Evolutionary conservation across 179 eudicot genomes (phyloP), one percentile per base, ranked within the genome.

Genomic region (Gypsophila paniculata): DNA sequence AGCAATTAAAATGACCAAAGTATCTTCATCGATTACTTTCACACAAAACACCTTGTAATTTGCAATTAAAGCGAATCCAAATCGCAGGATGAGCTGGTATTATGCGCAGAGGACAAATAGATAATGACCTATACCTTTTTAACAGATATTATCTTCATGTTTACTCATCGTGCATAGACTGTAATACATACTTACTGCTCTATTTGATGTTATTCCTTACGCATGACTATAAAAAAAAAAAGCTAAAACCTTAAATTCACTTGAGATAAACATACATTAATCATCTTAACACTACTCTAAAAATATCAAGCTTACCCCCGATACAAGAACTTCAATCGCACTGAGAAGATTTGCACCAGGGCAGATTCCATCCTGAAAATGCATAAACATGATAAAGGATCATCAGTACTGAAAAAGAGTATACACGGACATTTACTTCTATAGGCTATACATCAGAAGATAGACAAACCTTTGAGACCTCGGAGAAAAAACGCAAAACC

Each of bases 251-350:
- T 34, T 23, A n/a, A 18, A 5, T 48, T 49, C 17, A 15, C n/a
- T n/a, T n/a, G n/a, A n/a, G n/a, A 10, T 49, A 6, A 67, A 44
- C 25, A 15, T 26, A 67, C 42, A 67, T 21, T 51, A 57, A 65
- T 49, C 69, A 57, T 26, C 4, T 21, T 39, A 53, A 39, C n/a
- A 48, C 36, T 15, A 46, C 66, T 6, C 21, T 6, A 53, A 0
- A 32, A 78, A 17, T 22, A 61, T 61, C 60, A 36, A 70, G 74
- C 85, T 73, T 83, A 96, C 99, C 89, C 98, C 98, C 52, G 96
- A 93, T 65, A 96, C 96, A 85, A 96, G 99, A 77, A 87, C 87
- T 79, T 90, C 96, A 68, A 96, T 86, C 3, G 99, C 96, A 80
- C 83, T 78, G 51, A 96, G 82, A 51, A 96, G 76, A 89, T 93